phyloP scores from a whole-genome alignment of 352 stramenopile genomes.

The Pilasporangium apinafurcum region DNA sequence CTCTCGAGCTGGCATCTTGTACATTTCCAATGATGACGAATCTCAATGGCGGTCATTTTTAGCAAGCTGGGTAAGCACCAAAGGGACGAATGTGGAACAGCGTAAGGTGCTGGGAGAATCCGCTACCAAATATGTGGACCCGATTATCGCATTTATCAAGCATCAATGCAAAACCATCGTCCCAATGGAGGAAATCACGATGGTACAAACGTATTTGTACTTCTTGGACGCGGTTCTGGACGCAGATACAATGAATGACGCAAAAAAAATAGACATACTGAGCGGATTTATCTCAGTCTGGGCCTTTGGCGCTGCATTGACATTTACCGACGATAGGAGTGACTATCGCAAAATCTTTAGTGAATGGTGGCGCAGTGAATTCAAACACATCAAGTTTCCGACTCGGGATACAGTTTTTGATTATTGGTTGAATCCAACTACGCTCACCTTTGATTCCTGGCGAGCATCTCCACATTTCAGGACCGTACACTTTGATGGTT shows the following conservation, averaged over 20 bases:
- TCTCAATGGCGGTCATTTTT: conserved; percentile 92
- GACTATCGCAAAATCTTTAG: conserved; percentile 93
- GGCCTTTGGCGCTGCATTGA: conserved; percentile 87
- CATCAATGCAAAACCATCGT: conserved; percentile 88
- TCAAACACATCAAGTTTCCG: conserved; percentile 94
- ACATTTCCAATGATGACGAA: conserved; percentile 88
- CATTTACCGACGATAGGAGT: conserved; percentile 88
- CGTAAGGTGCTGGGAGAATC: conserved; percentile 42
- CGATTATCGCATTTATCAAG: conserved; percentile 81
- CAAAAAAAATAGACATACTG: conserved; percentile 70
- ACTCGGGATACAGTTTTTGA: conserved; percentile 93
- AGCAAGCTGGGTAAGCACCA: conserved; percentile 85
- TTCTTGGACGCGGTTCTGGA: conserved; percentile 88
- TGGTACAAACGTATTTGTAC: conserved; percentile 90
- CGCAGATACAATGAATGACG: conserved; percentile 44
- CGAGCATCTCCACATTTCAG: conserved; percentile 90
- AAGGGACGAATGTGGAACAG: conserved; percentile 47
- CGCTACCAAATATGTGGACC: conserved; percentile 86
- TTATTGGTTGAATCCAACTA: conserved; percentile 92
- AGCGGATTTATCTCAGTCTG: conserved; percentile 93
- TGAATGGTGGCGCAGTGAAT: conserved; percentile 92
- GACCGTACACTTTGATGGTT: conserved; percentile 67
- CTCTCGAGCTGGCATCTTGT: conserved; percentile 93
- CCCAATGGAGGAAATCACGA: conserved; percentile 85
- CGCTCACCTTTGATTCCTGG: conserved; percentile 90